phyloP scores from a whole-genome alignment of 352 stramenopile genomes.

The Peronosclerospora sorghi region DNA sequence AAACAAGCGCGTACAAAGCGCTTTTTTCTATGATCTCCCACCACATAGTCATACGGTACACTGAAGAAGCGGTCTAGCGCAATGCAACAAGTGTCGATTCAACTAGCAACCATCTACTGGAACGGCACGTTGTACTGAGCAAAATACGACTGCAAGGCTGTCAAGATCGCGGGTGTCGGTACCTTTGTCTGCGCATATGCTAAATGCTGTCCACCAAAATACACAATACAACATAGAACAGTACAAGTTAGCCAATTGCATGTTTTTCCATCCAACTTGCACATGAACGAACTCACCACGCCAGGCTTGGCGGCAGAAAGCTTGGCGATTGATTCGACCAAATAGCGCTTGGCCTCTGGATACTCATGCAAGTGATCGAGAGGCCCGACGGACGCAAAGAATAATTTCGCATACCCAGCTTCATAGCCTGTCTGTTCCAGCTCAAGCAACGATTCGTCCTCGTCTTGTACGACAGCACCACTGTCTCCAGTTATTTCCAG shows the following conservation, averaged over 20 bases:
- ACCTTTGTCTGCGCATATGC: slow-evolving; percentile 33
- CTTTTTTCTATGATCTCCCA: slow-evolving; percentile 8
- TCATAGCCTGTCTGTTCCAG: slow-evolving; percentile 86
- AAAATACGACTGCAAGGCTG: slow-evolving; percentile 48
- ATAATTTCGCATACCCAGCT: slow-evolving; percentile 88
- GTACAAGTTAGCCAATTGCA: too few species aligned
- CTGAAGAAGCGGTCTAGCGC: slow-evolving; percentile 6
- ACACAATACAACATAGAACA: slow-evolving; percentile 10
- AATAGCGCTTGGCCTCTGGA: slow-evolving; percentile 37
- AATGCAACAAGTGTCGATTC: slow-evolving; percentile 3
- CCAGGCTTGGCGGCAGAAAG: slow-evolving; percentile 51
- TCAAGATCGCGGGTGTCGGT: slow-evolving; percentile 20
- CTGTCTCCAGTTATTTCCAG: slow-evolving; percentile 60
- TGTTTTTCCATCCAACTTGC: background rate
- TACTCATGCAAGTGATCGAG: slow-evolving; percentile 85
- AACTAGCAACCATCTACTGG: slow-evolving; percentile 26
- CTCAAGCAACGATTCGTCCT: slow-evolving; percentile 73
- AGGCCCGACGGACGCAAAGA: slow-evolving; percentile 80
- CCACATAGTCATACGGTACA: too few species aligned
- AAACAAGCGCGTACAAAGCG: background rate
- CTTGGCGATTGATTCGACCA: slow-evolving; percentile 56
- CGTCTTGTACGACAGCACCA: slow-evolving; percentile 42
- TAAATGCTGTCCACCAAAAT: slow-evolving; percentile 29
- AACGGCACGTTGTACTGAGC: slow-evolving; percentile 51
- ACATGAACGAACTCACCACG: slow-evolving; percentile 33